Evolutionary conservation across 2,329 filamentous ascomycete species (phyloP), one percentile per base, ranked within the genome.

Genomic region (Sclerotinia borealis): DNA sequence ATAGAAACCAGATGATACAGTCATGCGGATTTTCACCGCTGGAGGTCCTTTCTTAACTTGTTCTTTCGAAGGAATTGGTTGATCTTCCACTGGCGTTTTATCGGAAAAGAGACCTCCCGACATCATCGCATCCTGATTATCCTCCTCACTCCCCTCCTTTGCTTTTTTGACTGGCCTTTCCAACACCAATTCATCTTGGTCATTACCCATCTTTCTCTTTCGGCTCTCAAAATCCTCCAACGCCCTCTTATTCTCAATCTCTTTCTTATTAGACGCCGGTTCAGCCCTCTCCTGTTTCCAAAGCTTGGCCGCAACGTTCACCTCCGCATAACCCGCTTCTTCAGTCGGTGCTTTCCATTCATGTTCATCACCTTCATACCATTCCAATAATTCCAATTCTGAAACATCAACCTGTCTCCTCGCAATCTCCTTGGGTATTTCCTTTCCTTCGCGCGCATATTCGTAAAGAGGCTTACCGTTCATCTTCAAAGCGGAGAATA

Each of bases 391-490:
- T 74, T 96, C 90, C 69, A 97, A 76, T 43, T 92, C 84, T 52
- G 83, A 77, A 0, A 96, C 91, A 59, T 91, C 86, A 45, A 98
- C 91, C 2, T 90, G 84, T 63, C 93, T 81, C 61, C 89, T 85
- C 74, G 92, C 82, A 64, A 99, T 95, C 75, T 96, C 89, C 63
- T 89, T 81, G 0, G 95, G 95, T 19, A 96, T 88, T 41, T 91
- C 85, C 72, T 89, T 92, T 19, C 95, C 95, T 75, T 93, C 91
- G 55, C 95, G 84, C 25, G 95, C 95, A 76, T 98, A 98, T 77
- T 99, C 93, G 75, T 99, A 99, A 55, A 97, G 81, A 39, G 91
- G 90, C 80, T 97, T 97, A 2, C 95, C 95, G 69, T 97, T 85
- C 76, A 97, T 91, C 76, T 93, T 93, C 66, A 98, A 81, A 11